Percentiles rank a stretch among this genome's conserved stretches.
Conservation (phyloP, 1,139 yeast species). For the Yamadazyma triangularis region DNA sequence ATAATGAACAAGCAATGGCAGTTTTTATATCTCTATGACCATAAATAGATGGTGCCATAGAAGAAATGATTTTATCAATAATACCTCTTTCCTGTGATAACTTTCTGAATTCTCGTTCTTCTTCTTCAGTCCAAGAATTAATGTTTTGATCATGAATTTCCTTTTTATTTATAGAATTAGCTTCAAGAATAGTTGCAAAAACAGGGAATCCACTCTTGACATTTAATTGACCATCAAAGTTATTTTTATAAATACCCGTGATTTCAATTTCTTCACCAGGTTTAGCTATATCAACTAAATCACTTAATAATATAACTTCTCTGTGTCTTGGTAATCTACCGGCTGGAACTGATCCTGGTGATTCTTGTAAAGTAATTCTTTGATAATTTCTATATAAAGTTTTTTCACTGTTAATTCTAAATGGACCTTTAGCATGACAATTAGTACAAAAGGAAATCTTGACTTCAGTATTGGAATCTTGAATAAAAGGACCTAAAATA, state of each 20-base stretch:
- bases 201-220: slow-evolving; percentile 98
- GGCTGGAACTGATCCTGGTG: slow-evolving; percentile 97
- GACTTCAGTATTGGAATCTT: slow-evolving; percentile 86
- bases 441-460: slow-evolving; percentile 81
- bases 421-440: slow-evolving; percentile 92
- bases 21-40: slow-evolving; percentile 95
- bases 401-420: slow-evolving; percentile 82
- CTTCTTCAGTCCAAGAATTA: slow-evolving; percentile 79
- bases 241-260: slow-evolving; percentile 88
- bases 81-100: slow-evolving; percentile 73
- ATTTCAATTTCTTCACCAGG: slow-evolving; percentile 98
- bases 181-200: slow-evolving; percentile 91
- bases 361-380: slow-evolving; percentile 87
- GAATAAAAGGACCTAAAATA: slow-evolving; percentile 88
- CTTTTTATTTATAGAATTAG: slow-evolving; percentile 77
- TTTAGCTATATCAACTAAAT: slow-evolving; percentile 88
- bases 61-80: slow-evolving; percentile 79
- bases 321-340: slow-evolving; percentile 97
- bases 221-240: slow-evolving; percentile 87
- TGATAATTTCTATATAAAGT: slow-evolving; percentile 95
- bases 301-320: slow-evolving; percentile 86
- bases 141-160: slow-evolving; percentile 41
- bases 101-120: slow-evolving; percentile 78
- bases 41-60: slow-evolving; percentile 96
- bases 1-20: slow-evolving; percentile 87